Evolutionary conservation across 164 flowering plant genomes (phyloP).

Genomic region (Annona cherimola): DNA sequence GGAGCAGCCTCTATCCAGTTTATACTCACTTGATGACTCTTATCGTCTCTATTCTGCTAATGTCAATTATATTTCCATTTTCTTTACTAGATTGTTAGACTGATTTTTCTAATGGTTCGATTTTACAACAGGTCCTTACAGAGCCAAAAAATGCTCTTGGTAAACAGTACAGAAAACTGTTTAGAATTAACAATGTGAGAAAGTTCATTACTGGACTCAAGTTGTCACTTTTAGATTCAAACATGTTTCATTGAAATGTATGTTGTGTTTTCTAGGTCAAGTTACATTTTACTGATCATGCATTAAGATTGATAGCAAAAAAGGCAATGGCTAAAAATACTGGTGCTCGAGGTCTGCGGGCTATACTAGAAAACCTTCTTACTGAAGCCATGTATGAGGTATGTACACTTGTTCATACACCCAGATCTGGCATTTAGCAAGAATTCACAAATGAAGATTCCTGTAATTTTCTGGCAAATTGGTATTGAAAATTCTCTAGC

Average conservation of each 20-base stretch:
- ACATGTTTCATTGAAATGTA: background rate
- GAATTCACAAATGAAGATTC: conserved; percentile 1
- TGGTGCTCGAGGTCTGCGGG: conserved; percentile 95
- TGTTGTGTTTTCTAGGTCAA: conserved; percentile 54
- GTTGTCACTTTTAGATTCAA: background rate
- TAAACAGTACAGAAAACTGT: conserved; percentile 92
- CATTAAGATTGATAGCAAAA: conserved; percentile 68
- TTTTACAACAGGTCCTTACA: conserved; percentile 58
- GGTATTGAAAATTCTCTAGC: no score
- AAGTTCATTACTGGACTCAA: conserved; percentile 1
- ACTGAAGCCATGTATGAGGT: conserved; percentile 99
- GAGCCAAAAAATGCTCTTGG: conserved; percentile 98
- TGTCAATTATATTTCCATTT: no score
- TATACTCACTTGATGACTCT: no score
- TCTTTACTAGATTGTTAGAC: background rate
- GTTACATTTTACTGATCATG: conserved; percentile 81
- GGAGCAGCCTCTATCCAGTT: no score
- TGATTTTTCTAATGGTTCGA: background rate
- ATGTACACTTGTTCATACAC: conserved; percentile 5
- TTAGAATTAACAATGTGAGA: conserved; percentile 90
- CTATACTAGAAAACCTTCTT: conserved; percentile 73
- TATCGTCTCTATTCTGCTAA: no score
- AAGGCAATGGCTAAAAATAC: conserved; percentile 92
- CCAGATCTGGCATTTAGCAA: background rate
- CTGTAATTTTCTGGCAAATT: no score